Base-by-base conservation (phyloP, 1,284 basidiomycete species). In the Boletus semigastroideus region DNA sequence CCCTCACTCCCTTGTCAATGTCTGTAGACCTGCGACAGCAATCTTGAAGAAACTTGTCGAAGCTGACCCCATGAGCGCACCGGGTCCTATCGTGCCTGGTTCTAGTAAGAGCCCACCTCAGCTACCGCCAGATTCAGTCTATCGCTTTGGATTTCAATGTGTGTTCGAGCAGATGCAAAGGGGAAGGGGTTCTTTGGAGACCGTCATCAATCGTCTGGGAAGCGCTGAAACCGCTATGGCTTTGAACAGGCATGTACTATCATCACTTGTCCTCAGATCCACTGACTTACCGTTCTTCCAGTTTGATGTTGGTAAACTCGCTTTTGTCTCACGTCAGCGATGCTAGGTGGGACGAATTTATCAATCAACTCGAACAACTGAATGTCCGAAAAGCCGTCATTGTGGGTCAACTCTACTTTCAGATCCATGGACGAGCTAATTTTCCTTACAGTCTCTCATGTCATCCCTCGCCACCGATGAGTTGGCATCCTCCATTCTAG, bases 11-110 rank as follows among this genome's bases (percentile, higher is more conserved):
- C 80, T 86, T n/a, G 86, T 95, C 75, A 99, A 99, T 59, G 90
- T 98, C 57, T 92, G 92, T 60, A 86, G 95, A n/a, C 95, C 95
- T 12, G 94, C 95, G 1, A 97, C 94, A n/a, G 87, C 90, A 41
- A 94, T 96, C 53, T 78, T 96, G 54, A 91, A 92, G 73, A 87
- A 87, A 60, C 80, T 95, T 17, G 90, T 94, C 22, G 88, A 91
- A 64, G 90, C 89, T 10, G 87, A 90, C 61, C 86, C 87, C 9
- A 71, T 75, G 58, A 84, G 75, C 58, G 80, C 82, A 17, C 80
- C 84, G 3, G 84, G 83, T 8, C 74, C 78, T 1, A 66, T 78
- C 47, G 57, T 77, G 22, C 75, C 84, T 11, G 80, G 84, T 59
- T 83, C 86, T n/a, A 88, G 85, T 60, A 76, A 74, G 55, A 68